Conservation (phyloP, 441 rosid species). For the Pelargonium cotyledonis region DNA sequence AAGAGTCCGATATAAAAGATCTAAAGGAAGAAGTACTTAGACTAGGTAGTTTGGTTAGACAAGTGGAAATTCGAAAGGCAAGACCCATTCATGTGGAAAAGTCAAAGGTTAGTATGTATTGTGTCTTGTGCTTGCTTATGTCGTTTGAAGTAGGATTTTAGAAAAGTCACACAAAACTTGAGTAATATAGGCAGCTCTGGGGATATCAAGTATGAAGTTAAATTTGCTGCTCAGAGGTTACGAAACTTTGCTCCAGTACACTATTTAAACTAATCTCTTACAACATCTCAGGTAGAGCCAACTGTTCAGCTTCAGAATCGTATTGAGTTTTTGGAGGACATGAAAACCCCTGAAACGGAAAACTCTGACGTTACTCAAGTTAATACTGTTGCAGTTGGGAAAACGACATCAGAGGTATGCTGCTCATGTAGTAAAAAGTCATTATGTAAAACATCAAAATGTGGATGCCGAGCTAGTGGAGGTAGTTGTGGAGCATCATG, state of each 20-base stretch:
- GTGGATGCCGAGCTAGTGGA: slow-evolving; percentile 58
- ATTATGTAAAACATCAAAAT: slow-evolving; percentile 64
- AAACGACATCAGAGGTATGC: slow-evolving; percentile 35
- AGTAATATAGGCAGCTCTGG: too few species aligned
- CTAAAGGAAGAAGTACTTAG: slow-evolving; percentile 59
- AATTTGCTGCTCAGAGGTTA: background rate
- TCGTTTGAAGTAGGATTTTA: background rate
- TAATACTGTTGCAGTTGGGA: slow-evolving; percentile 20
- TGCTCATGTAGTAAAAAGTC: slow-evolving; percentile 79
- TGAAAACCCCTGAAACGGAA: slow-evolving; percentile 29
- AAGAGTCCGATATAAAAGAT: slow-evolving; percentile 63
- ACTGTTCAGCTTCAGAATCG: slow-evolving; percentile 38
- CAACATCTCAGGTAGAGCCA: slow-evolving; percentile 34
- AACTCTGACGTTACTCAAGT: slow-evolving; percentile 21
- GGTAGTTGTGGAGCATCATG: slow-evolving; percentile 59
- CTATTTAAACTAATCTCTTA: slow-evolving; percentile 9
- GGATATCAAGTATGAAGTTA: background rate
- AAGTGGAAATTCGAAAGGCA: slow-evolving; percentile 45
- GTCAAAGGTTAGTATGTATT: slow-evolving; percentile 37
- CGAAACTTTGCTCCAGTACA: background rate
- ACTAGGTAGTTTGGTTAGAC: slow-evolving; percentile 52
- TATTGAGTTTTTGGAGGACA: slow-evolving; percentile 15
- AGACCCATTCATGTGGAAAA: slow-evolving; percentile 29
- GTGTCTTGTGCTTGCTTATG: slow-evolving; percentile 3
- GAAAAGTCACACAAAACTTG: too few species aligned